Evolutionary conservation across 768 basidiomycete species (phyloP).

Genomic region (Suillus placidus): DNA sequence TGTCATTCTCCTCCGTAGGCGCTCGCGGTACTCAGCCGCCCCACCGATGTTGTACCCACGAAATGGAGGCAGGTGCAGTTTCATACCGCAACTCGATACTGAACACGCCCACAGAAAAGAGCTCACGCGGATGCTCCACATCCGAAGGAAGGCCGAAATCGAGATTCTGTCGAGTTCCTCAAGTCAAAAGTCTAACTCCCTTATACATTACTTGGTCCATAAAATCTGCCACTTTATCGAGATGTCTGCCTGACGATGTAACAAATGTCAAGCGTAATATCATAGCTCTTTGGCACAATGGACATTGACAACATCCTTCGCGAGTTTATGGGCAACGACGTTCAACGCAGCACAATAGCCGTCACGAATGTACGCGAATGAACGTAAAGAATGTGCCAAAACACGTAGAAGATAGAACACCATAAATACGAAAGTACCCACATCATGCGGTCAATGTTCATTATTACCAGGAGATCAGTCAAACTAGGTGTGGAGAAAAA

Average conservation of each 20-base stretch:
- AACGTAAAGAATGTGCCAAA: neutral
- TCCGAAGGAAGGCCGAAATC: conserved; percentile 91
- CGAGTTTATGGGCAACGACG: neutral
- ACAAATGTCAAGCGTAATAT: neutral
- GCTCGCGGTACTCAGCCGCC: conserved; percentile 57
- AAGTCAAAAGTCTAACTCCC: conserved; percentile 17
- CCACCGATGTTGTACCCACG: conserved; percentile 44
- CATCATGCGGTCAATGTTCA: neutral
- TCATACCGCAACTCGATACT: conserved; percentile 4
- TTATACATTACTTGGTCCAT: conserved; percentile 31
- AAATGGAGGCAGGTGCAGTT: conserved; percentile 63
- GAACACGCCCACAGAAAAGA: conserved; percentile 59
- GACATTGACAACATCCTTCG: neutral
- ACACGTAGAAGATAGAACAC: neutral
- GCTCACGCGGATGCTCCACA: conserved; percentile 76
- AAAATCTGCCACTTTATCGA: conserved; percentile 30
- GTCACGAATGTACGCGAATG: neutral
- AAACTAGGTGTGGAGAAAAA: neutral
- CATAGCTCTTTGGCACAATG: neutral
- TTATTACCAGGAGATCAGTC: neutral
- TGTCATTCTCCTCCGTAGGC: conserved; percentile 50
- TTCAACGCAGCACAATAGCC: neutral
- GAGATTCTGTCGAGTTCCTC: conserved; percentile 54
- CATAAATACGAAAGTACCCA: neutral
- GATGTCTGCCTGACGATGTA: conserved; percentile 21